A percentile compares a stretch with the other conserved stretches of the same genome.
These are phyloP conservation scores for Polychaeton citri DNA, from an alignment of 2,329 filamentous ascomycete genomes.

Conservation along the genomic window DNA sequence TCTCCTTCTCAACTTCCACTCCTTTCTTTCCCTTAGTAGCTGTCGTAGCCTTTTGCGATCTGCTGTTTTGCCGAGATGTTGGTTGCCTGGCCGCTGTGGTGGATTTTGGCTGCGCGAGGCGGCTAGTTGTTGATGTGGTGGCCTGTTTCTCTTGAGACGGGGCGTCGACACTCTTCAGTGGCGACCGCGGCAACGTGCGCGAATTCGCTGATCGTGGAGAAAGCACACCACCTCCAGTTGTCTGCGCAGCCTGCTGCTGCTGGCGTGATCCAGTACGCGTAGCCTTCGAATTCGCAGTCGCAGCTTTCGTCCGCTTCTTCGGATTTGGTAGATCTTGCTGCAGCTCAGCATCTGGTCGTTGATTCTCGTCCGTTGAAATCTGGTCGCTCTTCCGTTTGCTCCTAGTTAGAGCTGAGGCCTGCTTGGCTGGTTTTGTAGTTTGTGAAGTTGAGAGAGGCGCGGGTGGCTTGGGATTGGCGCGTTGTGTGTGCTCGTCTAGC, in stretches of 20 bases:
- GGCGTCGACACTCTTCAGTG: constrained; percentile 23
- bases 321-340: constrained; percentile 42
- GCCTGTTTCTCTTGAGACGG: constrained; percentile 44
- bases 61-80: not conserved
- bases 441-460: constrained; percentile 2
- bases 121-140: constrained; percentile 38
- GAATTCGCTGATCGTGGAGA: constrained; percentile 77
- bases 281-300: constrained; percentile 24
- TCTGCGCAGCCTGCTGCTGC: constrained; percentile 11
- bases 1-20: constrained; percentile 15
- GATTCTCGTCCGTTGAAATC: not conserved
- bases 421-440: constrained; percentile 1
- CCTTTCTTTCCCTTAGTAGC: constrained; percentile 4
- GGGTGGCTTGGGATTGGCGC: constrained; percentile 9
- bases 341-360: not conserved
- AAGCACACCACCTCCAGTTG: constrained; percentile 42
- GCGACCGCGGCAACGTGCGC: constrained; percentile 48
- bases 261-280: constrained; percentile 21
- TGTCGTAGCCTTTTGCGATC: constrained; percentile 1
- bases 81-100: constrained; percentile 1
- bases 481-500: constrained; percentile 38
- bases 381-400: constrained; percentile 15
- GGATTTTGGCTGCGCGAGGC: constrained; percentile 1
- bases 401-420: constrained; percentile 6
- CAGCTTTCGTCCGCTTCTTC: constrained; percentile 47